Evolutionary conservation across 2,329 filamentous ascomycete species (phyloP).

Genomic region (Beauveria sp.): DNA sequence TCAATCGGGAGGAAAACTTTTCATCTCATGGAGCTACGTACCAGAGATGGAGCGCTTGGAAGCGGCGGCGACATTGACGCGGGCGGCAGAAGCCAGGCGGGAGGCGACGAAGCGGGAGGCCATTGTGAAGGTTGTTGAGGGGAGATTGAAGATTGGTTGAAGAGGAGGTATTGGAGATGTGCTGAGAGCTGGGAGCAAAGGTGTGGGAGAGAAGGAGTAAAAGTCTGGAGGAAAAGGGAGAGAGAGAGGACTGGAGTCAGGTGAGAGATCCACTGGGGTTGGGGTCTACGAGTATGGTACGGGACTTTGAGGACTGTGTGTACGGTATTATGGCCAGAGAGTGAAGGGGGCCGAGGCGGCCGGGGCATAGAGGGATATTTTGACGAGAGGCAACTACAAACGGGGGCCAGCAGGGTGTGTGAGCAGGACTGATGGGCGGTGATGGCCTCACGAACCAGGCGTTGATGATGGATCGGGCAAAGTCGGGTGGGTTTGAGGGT

Average conservation of each 20-base stretch:
- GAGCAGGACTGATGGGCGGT: slow-evolving; percentile 7
- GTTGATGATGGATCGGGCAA: slow-evolving; percentile 12
- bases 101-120: slow-evolving; percentile 71
- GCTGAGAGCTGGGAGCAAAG: slow-evolving; percentile 17
- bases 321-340: slow-evolving; percentile 3
- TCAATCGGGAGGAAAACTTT: slow-evolving; percentile 20
- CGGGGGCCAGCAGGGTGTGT: slow-evolving; percentile 11
- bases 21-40: slow-evolving; percentile 37
- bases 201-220: slow-evolving; percentile 21
- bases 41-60: slow-evolving; percentile 71
- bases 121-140: slow-evolving; percentile 61
- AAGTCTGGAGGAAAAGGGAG: slow-evolving; percentile 23
- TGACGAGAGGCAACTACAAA: slow-evolving; percentile 5
- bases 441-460: slow-evolving; percentile 13
- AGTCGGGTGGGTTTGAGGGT: slow-evolving; percentile 12
- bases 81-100: slow-evolving; percentile 70
- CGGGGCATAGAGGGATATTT: slow-evolving; percentile 11
- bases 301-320: slow-evolving; percentile 3
- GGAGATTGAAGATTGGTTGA: slow-evolving; percentile 32
- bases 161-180: slow-evolving; percentile 14
- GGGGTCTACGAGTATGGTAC: slow-evolving; percentile 10
- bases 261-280: slow-evolving; percentile 15
- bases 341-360: slow-evolving; percentile 7
- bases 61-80: slow-evolving; percentile 64
- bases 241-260: slow-evolving; percentile 17